Conservation (phyloP, 352 stramenopile species). For the Phytophthora ramorum region DNA sequence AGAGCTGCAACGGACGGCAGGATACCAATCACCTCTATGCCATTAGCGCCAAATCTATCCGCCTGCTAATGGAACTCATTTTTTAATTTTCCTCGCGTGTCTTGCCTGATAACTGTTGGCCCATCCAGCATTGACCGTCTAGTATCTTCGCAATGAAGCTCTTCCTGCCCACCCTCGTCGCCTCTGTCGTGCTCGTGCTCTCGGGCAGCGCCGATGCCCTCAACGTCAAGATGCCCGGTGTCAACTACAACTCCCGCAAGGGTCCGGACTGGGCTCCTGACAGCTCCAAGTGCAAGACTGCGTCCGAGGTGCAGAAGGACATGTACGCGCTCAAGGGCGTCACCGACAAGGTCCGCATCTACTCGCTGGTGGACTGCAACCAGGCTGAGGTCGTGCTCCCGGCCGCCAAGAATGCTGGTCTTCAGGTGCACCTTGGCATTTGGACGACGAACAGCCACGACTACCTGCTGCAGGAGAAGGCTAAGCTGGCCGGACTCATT, state of each 20-base stretch:
- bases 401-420: conserved; percentile 47
- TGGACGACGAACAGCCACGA: conserved; percentile 55
- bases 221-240: conserved; percentile 66
- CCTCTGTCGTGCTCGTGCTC: conserved; percentile 24
- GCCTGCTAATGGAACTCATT: background rate
- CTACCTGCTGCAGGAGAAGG: conserved; percentile 57
- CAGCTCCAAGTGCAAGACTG: conserved; percentile 54
- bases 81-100: background rate
- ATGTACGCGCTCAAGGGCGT: conserved; percentile 57
- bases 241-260: conserved; percentile 83
- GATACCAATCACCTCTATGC: too few species aligned
- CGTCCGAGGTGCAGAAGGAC: conserved; percentile 54
- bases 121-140: too few species aligned
- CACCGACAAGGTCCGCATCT: conserved; percentile 70
- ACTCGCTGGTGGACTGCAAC: conserved; percentile 66
- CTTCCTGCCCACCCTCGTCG: conserved; percentile 33
- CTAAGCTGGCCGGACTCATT: conserved; percentile 50
- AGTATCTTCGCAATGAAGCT: conserved; percentile 37
- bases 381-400: conserved; percentile 54
- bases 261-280: conserved; percentile 53
- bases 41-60: background rate
- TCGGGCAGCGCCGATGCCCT: conserved; percentile 30
- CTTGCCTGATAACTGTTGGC: too few species aligned
- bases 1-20: too few species aligned
- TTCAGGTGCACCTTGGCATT: conserved; percentile 71